phyloP scores from a whole-genome alignment of 2,329 filamentous ascomycete genomes.

The Samsoniella hepiali region DNA sequence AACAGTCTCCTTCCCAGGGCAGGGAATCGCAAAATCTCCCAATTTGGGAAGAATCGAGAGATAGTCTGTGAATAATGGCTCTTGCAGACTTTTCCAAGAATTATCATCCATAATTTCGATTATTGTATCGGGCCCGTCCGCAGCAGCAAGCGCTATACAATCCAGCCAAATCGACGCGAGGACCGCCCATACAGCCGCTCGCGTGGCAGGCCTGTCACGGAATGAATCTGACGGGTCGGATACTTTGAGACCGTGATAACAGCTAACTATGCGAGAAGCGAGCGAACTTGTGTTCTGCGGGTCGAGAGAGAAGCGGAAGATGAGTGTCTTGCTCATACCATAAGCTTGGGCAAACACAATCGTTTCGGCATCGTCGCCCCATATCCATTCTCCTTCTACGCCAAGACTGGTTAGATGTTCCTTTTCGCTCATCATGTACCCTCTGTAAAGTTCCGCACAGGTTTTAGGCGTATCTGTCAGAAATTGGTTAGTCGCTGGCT shows the following conservation, averaged over 20 bases:
- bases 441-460: too few relatives aligned
- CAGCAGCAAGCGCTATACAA: not conserved
- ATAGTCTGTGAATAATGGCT: not conserved
- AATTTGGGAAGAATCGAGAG: not conserved
- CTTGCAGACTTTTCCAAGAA: not conserved
- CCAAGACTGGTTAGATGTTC: not conserved
- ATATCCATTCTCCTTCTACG: not conserved
- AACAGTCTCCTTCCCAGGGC: not conserved
- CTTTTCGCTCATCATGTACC: too few relatives aligned
- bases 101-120: not conserved
- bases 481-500: too few relatives aligned
- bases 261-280: not conserved
- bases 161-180: not conserved
- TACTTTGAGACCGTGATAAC: not conserved
- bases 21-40: not conserved
- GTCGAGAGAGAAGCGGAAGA: not conserved
- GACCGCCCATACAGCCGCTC: not conserved
- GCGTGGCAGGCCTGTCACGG: not conserved
- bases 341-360: not conserved
- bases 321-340: not conserved
- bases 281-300: not conserved
- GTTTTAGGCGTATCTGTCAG: too few relatives aligned
- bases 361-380: conserved; percentile 3
- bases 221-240: not conserved
- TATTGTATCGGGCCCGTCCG: not conserved